These are phyloP conservation scores for Mucuna pruriens DNA, from an alignment of 306 rosid species.

Conservation along the genomic window DNA sequence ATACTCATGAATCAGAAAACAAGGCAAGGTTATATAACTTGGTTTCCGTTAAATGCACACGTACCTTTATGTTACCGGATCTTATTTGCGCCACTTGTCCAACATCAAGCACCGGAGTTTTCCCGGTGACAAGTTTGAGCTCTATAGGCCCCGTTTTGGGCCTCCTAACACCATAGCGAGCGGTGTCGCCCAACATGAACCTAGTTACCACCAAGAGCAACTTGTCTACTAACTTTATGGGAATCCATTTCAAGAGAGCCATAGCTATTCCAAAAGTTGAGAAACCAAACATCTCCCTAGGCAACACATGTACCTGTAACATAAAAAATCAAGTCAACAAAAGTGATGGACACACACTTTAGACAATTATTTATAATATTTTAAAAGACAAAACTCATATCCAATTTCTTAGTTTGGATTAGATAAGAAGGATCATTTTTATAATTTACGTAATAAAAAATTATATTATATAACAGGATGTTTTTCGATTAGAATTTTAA, in stretches of 20 bases:
- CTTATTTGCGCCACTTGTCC: slow-evolving; percentile 68
- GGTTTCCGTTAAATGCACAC: not conserved
- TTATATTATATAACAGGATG: no score
- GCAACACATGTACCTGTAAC: slow-evolving; percentile 77
- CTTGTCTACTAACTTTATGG: slow-evolving; percentile 66
- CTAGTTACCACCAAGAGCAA: slow-evolving; percentile 48
- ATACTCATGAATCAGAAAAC: not conserved
- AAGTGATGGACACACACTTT: not conserved
- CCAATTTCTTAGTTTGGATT: no score
- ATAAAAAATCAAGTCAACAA: not conserved
- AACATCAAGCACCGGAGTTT: slow-evolving; percentile 83
- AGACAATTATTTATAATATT: no score
- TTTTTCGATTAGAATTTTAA: no score
- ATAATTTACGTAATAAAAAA: no score
- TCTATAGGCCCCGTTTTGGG: slow-evolving; percentile 88
- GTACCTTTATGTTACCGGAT: slow-evolving; percentile 77
- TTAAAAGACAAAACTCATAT: no score
- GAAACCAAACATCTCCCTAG: slow-evolving; percentile 76
- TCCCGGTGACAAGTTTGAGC: slow-evolving; percentile 75
- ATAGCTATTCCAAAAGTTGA: slow-evolving; percentile 79
- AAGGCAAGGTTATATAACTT: not conserved
- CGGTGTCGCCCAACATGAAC: slow-evolving; percentile 64
- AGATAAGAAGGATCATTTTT: no score
- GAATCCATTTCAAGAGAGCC: slow-evolving; percentile 71
- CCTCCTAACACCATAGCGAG: slow-evolving; percentile 65